These are phyloP conservation scores for Kuraishia hungarica DNA, from an alignment of 805 yeast genomes.

Conservation along the genomic window DNA sequence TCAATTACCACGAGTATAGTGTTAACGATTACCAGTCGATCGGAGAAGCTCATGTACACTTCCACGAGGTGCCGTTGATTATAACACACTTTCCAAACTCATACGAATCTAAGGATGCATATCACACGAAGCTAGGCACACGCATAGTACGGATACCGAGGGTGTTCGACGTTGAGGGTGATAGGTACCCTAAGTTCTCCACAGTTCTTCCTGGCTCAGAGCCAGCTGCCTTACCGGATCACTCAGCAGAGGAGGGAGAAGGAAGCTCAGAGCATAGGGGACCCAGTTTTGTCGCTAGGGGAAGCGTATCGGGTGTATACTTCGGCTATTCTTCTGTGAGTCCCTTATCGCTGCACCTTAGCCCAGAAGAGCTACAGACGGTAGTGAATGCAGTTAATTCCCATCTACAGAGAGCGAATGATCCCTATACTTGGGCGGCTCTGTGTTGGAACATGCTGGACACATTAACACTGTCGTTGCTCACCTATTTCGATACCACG, in stretches of 20 bases:
- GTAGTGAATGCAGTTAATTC: conserved; percentile 39
- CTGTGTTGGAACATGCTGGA: conserved; percentile 32
- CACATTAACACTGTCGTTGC: conserved; percentile 29
- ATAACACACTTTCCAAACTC: conserved; percentile 64
- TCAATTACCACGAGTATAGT: conserved; percentile 62
- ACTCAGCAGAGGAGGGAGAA: conserved; percentile 1
- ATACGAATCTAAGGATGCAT: conserved; percentile 27
- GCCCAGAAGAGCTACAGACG: conserved; percentile 26
- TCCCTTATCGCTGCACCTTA: conserved; percentile 33
- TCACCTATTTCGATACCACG: conserved; percentile 19
- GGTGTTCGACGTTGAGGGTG: conserved; percentile 27
- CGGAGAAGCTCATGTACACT: conserved; percentile 12
- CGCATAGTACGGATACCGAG: conserved; percentile 65
- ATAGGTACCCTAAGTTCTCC: conserved; percentile 49
- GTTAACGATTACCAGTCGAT: conserved; percentile 23
- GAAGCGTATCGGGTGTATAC: conserved; percentile 25
- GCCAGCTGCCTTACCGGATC: conserved; percentile 45
- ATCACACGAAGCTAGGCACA: conserved; percentile 23
- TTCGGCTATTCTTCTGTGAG: conserved; percentile 49
- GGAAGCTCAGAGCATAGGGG: conserved; percentile 1
- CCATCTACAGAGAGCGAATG: conserved; percentile 27
- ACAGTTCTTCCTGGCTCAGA: conserved; percentile 48
- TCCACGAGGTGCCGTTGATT: conserved; percentile 29
- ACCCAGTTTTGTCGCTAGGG: conserved; percentile 20
- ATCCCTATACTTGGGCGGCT: conserved; percentile 26